phyloP scores from a whole-genome alignment of 2,329 filamentous ascomycete species.

The Tolypocladium inflatum region DNA sequence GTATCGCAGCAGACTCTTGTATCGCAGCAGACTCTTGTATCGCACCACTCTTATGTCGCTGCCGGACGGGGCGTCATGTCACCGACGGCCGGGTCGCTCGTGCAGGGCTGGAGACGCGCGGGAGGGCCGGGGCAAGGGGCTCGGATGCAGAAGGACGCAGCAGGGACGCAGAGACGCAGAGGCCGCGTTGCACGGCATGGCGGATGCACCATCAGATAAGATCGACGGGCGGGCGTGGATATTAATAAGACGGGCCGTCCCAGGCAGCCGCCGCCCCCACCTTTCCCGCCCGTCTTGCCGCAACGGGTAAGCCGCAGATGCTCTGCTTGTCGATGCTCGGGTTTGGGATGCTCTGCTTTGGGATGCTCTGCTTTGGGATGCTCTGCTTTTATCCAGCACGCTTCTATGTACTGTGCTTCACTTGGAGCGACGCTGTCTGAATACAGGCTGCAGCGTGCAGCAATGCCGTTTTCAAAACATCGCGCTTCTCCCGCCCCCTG shows the following conservation, averaged over 20 bases:
- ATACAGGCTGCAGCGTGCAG: no score
- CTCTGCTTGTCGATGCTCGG: no score
- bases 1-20: background rate
- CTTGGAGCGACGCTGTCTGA: no score
- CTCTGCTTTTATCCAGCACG: no score
- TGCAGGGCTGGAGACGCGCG: background rate
- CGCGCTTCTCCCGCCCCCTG: no score
- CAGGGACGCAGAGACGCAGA: background rate
- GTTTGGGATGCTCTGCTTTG: no score
- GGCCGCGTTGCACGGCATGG: background rate
- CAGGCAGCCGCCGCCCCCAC: background rate
- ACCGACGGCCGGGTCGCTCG: background rate
- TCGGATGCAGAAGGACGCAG: background rate
- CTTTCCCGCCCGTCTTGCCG: background rate
- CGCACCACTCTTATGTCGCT: background rate
- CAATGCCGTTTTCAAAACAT: background rate
- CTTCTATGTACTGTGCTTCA: no score
- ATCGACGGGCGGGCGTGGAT: background rate
- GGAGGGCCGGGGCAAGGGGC: background rate
- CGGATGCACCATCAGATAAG: conserved; percentile 3
- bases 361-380: no score
- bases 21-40: background rate
- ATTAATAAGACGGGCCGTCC: conserved; percentile 1
- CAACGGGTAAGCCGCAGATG: background rate
- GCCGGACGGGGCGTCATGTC: background rate